Conservation (phyloP, 495 filamentous ascomycete genomes). For the Aspergillus sparsus region DNA sequence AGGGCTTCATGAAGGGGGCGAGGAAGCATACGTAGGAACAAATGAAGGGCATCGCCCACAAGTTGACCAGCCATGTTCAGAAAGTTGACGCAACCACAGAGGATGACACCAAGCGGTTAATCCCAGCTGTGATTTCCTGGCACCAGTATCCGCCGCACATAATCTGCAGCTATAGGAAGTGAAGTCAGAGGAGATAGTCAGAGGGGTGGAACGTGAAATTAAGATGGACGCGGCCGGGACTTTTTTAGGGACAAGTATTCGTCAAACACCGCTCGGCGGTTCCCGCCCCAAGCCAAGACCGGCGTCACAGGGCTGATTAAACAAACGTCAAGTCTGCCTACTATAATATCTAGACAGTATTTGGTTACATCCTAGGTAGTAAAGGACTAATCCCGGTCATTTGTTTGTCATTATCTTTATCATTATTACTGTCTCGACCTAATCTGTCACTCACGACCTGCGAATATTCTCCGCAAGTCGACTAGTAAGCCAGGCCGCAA, state of each 20-base stretch:
- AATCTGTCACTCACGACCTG: neutral
- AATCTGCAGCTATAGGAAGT: conserved; percentile 26
- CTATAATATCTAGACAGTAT: too few relatives aligned
- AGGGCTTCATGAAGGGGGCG: conserved; percentile 1
- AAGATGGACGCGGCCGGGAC: conserved; percentile 6
- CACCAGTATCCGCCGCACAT: conserved; percentile 38
- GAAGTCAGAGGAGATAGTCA: conserved; percentile 10
- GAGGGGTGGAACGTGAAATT: neutral
- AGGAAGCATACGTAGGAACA: conserved; percentile 42
- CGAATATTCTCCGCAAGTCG: conserved; percentile 41
- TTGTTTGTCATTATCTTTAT: neutral
- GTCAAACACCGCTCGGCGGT: conserved; percentile 3
- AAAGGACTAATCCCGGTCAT: too few relatives aligned
- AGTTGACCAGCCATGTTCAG: conserved; percentile 43
- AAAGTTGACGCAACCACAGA: conserved; percentile 29
- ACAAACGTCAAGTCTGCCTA: neutral
- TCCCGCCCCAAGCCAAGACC: conserved; percentile 18
- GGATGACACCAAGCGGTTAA: conserved; percentile 36
- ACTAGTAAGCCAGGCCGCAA: conserved; percentile 68
- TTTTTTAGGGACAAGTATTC: conserved; percentile 13
- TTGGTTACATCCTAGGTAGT: too few relatives aligned
- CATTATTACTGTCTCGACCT: neutral
- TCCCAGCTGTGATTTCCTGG: conserved; percentile 34
- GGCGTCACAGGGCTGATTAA: conserved; percentile 13
- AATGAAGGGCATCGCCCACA: conserved; percentile 40